Base-by-base conservation (phyloP, 1,139 yeast genomes). In the Suhomyces yuchorum region DNA sequence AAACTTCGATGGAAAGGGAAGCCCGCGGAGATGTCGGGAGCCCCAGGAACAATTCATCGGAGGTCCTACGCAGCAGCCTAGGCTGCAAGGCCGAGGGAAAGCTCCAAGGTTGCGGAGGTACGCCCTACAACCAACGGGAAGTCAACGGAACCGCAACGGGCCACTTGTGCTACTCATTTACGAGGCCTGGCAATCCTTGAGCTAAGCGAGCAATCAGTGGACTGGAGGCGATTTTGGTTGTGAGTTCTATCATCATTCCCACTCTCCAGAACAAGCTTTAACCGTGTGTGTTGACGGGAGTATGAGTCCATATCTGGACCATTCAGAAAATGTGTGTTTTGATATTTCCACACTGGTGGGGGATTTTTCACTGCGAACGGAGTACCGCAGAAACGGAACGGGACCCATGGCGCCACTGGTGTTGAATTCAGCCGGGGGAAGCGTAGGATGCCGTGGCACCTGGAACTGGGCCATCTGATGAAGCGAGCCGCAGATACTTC, bases 21-120 rank as follows among this genome's bases (percentile, higher is more conserved):
- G 43, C 30, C 43, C 30, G 28, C 43, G 43, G 43, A 40, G 37
- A 33, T 40, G 43, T 23, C 43, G 43, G 43, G 24, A 35, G 14
- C 34, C 9, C 34, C 30, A 11, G n/a, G 14, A 26, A 11, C 30
- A 26, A 11, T 20, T 5, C 4, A 20, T 20, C 23, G 23, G 7
- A 20, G 23, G 7, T 7, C 23, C 7, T 20, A 20, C 23, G n/a
- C 7, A 7, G 5, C 14, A 26, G 30, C 8, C 14, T 12, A 11
- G 30, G 30, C 30, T 26, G 9, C 26, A 23, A 23, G 9, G 26
- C 26, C 26, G 26, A 23, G 26, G 9, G 9, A 4, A 23, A 12
- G 9, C 11, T 23, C 8, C 11, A 12, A 23, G 26, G 11, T 23
- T 23, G 26, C 11, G 24, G 26, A 23, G 3, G 11, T 8, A 14